Evolutionary conservation across 331 rosid genomes (phyloP), one percentile per base, ranked within the genome.

Genomic region (Erythrophleum ivorense): DNA sequence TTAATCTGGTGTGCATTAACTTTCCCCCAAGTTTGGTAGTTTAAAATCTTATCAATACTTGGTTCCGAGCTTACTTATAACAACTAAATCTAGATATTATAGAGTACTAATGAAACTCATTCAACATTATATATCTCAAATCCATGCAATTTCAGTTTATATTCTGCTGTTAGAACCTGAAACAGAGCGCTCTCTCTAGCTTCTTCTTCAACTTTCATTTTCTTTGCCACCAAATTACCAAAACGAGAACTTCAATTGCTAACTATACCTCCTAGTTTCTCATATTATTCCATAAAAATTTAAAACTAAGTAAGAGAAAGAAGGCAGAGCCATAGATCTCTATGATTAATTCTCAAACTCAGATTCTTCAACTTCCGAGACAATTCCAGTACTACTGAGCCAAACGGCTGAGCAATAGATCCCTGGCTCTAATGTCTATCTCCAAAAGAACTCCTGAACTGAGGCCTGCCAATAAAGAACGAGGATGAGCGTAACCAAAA

Each of bases 381-480:
- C n/a, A 13, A 13, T 50, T 12, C 55, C 55, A 50, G 19, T 52
- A 52, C 3, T 2, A 43, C 48, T 3, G 48, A 43, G 48, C 48
- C 48, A 5, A 43, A 43, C 9, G 7, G 5, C 48, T 5, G 9
- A 52, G 58, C 68, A 29, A 31, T 21, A 5, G 24, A 64, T 64
- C 45, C 36, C 71, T 15, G 46, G 38, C 18, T 64, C 16, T 29
- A 36, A 64, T 15, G 48, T 74, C 74, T 84, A 94, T 91, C 91
- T 90, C 97, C 94, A 88, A 13, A 94, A 84, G 82, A 92, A 90
- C 31, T 86, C 92, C 66, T 90, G 89, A 33, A 91, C 84, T 13
- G 97, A 92, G 3, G 85, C 73, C 82, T 91, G 91, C 91, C 97
- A 94, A 63, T 91, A 80, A 79, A 92, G 94, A 75, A 91, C 91